Percentiles rank a stretch among this genome's conserved stretches.
These are phyloP conservation scores for Abortiporus biennis DNA, from an alignment of 1,284 basidiomycete species.

Conservation along the genomic window DNA sequence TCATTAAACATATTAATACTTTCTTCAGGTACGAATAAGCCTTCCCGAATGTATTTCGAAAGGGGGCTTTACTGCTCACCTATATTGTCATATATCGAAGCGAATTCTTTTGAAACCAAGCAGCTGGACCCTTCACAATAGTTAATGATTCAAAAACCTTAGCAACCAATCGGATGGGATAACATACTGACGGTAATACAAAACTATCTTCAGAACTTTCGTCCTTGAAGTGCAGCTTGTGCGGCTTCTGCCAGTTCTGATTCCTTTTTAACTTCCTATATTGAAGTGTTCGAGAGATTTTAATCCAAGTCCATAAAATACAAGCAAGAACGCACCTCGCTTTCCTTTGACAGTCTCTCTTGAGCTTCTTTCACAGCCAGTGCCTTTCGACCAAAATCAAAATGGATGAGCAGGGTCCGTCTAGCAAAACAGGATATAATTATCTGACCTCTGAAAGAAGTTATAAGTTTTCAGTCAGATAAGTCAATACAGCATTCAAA, in stretches of 20 bases:
- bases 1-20: too few relatives aligned
- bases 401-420: background rate
- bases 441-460: background rate
- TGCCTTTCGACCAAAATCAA: background rate
- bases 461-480: background rate
- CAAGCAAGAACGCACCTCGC: background rate
- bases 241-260: constrained; percentile 3
- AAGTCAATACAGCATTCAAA: background rate
- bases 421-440: background rate
- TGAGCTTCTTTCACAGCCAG: constrained; percentile 1
- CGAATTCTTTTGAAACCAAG: too few relatives aligned
- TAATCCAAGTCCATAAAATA: background rate
- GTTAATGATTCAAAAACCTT: too few relatives aligned
- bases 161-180: too few relatives aligned
- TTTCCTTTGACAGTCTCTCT: background rate
- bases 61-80: too few relatives aligned
- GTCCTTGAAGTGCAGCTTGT: constrained; percentile 1
- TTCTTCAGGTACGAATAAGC: too few relatives aligned
- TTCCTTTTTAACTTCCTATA: constrained; percentile 3
- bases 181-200: too few relatives aligned
- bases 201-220: too few relatives aligned
- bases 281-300: background rate
- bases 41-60: too few relatives aligned
- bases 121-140: too few relatives aligned
- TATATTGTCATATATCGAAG: too few relatives aligned